Evolutionary conservation across 225 moss, liverwort and hornwort species (phyloP), one percentile per base, ranked within the genome.

Genomic region (Sphagnum tenellum): DNA sequence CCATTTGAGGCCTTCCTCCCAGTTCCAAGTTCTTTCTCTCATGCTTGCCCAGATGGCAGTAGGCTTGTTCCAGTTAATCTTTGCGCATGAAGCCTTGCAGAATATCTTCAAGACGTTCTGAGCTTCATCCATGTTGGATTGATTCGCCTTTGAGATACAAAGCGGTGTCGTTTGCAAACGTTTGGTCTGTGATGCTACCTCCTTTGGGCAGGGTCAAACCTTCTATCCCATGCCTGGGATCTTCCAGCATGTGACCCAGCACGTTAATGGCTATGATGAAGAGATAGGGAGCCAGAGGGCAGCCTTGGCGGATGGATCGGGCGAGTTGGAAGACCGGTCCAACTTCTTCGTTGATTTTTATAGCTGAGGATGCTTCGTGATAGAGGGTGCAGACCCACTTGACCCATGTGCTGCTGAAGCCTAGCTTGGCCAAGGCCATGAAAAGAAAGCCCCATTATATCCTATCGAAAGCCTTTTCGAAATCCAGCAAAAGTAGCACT

Each of bases 381-480:
- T 50, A 12, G 6, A 69, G 29, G 4, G 50, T 13, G 2, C 2
- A 5, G 8, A 60, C 59, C 50, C 57, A 51, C 2, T 44, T 12
- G 2, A 69, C 44, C 59, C 47, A 69, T 3, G 12, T 50, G 0
- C n/a, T 1, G 3, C 46, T 50, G 49, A 69, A 69, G 3, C 68
- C 68, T 6, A 47, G 50, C 1, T 12, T 59, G 0, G 3, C 3
- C 48, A 69, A 2, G 4, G 3, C 7, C 5, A 13, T 12, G 10
- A 3, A 4, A 1, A 69, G 49, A 12, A 49, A 69, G 0, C 44
- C 44, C 68, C 68, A 60, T 3, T 58, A 44, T 0, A 69, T n/a
- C 5, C 50, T 0, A 7, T 69, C 68, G 29, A 59, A 69, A 1
- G 68, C 59, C 45, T 69, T 69, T 50, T 69, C 49, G 29, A 69